A percentile compares a stretch with the other conserved stretches of the same genome.
phyloP scores from a whole-genome alignment of 192 early-diverging fungal species.

The Physocladia obscura region DNA sequence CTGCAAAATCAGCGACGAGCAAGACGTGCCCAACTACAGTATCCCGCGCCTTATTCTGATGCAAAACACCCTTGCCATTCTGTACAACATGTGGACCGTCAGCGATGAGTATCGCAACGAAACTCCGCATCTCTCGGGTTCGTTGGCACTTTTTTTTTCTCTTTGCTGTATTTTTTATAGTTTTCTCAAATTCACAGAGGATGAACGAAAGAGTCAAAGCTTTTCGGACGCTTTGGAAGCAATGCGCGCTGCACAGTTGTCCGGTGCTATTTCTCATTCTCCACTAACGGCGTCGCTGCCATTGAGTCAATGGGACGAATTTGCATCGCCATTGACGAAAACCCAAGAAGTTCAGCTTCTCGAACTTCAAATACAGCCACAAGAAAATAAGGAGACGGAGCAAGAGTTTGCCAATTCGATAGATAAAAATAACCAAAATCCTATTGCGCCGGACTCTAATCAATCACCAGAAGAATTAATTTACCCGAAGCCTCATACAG shows the following conservation, averaged over 20 bases:
- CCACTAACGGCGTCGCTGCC: too few relatives aligned
- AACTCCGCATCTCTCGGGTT: background rate
- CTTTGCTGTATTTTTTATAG: background rate
- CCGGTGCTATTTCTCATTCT: too few relatives aligned
- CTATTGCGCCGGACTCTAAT: too few relatives aligned
- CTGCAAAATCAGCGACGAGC: conserved; percentile 14
- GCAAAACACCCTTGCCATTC: conserved; percentile 20
- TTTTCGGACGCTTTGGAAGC: background rate
- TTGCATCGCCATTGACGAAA: background rate
- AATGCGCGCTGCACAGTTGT: background rate
- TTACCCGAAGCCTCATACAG: too few relatives aligned
- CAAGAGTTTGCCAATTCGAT: background rate
- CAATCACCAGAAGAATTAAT: too few relatives aligned
- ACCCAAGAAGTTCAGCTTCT: background rate
- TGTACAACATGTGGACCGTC: conserved; percentile 5
- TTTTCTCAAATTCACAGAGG: background rate
- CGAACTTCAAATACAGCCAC: background rate
- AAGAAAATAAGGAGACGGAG: background rate
- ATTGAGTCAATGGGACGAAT: background rate
- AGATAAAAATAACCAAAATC: background rate
- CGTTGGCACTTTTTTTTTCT: background rate
- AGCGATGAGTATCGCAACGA: too few relatives aligned
- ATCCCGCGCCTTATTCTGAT: conserved; percentile 6
- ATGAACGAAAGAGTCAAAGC: background rate
- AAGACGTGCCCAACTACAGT: conserved; percentile 16